Evolutionary conservation across 305 asterid species (phyloP).

Genomic region (Fraxinus angustifolia): DNA sequence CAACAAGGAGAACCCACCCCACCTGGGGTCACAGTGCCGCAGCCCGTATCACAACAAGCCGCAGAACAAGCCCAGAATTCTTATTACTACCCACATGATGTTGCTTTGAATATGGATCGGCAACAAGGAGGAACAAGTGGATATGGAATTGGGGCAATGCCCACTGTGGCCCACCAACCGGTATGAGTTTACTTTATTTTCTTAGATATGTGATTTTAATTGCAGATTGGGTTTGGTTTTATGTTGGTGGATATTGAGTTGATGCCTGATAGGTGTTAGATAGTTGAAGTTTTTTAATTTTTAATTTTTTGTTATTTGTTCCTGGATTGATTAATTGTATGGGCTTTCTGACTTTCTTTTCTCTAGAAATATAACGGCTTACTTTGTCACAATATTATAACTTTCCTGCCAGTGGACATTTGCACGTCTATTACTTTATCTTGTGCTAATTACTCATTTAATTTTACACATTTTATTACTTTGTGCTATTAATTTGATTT

Average conservation of each 20-base stretch:
- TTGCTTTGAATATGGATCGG: constrained; percentile 14
- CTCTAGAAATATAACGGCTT: not conserved
- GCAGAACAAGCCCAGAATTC: constrained; percentile 6
- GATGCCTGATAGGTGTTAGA: not conserved
- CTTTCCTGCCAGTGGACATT: not conserved
- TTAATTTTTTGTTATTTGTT: not conserved
- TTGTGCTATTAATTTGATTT: not conserved
- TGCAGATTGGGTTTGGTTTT: not conserved
- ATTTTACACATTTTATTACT: not conserved
- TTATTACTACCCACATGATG: constrained; percentile 22
- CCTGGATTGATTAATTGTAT: not conserved
- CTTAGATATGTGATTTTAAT: not conserved
- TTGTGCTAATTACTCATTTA: not conserved
- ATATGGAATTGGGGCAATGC: constrained; percentile 10
- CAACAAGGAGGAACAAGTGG: constrained; percentile 28
- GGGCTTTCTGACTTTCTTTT: not conserved
- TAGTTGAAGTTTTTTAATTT: not conserved
- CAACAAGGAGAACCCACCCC: constrained; percentile 45
- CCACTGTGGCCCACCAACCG: constrained; percentile 27
- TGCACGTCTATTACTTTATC: not conserved
- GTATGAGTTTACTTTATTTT: constrained; percentile 19
- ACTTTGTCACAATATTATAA: not conserved
- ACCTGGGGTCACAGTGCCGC: constrained; percentile 37
- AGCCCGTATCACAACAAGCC: constrained; percentile 3
- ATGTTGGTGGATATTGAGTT: not conserved